These are phyloP conservation scores for Aspergillus ustus DNA, from an alignment of 2,329 filamentous ascomycete genomes.

Conservation along the genomic window DNA sequence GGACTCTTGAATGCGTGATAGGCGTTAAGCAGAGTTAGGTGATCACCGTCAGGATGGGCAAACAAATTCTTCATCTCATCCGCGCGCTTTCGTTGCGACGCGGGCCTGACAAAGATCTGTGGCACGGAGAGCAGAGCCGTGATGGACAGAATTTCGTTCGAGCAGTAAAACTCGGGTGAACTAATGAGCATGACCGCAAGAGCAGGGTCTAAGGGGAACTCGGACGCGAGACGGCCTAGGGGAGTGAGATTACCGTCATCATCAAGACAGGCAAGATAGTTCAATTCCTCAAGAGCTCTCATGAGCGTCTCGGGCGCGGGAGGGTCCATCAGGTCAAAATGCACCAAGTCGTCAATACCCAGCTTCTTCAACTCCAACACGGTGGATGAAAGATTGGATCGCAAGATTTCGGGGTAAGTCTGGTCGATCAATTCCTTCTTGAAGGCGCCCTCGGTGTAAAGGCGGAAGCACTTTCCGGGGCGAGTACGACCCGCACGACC, in stretches of 20 bases:
- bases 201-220: conserved; percentile 92
- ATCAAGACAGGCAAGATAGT: conserved; percentile 94
- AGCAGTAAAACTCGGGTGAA: conserved; percentile 97
- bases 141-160: conserved; percentile 95
- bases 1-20: conserved; percentile 94
- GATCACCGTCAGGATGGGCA: conserved; percentile 89
- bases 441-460: conserved; percentile 95
- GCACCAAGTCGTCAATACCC: conserved; percentile 90
- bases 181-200: conserved; percentile 97
- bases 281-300: conserved; percentile 95
- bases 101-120: conserved; percentile 88
- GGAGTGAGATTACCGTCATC: conserved; percentile 92
- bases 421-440: conserved; percentile 98
- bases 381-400: conserved; percentile 92
- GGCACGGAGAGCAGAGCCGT: conserved; percentile 93
- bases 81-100: conserved; percentile 81
- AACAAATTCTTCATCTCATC: conserved; percentile 98
- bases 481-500: conserved; percentile 99
- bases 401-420: conserved; percentile 93
- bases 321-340: conserved; percentile 98
- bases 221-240: conserved; percentile 84
- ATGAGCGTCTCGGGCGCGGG: conserved; percentile 98
- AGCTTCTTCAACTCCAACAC: conserved; percentile 97
- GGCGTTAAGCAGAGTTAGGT: conserved; percentile 93
- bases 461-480: conserved; percentile 95